A percentile compares a stretch with the other conserved stretches of the same genome.
These are phyloP conservation scores for Kingdonia uniflora DNA, from an alignment of 164 flowering plant genomes.

Conservation along the genomic window DNA sequence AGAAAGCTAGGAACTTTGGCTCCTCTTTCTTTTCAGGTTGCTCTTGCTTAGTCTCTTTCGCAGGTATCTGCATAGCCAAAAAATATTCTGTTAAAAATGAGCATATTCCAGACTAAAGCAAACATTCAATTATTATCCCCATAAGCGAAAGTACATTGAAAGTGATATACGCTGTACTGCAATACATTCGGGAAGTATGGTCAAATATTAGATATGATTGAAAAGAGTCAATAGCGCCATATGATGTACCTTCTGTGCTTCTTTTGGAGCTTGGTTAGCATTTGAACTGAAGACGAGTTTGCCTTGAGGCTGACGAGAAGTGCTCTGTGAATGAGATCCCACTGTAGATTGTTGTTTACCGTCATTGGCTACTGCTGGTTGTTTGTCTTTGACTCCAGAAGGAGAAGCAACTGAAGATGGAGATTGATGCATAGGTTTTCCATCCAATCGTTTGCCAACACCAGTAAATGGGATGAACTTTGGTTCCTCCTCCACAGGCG, in stretches of 20 bases:
- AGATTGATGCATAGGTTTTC: conserved; percentile 44
- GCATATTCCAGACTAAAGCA: too few relatives aligned
- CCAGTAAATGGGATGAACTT: conserved; percentile 78
- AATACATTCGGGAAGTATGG: too few relatives aligned
- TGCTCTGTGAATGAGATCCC: conserved; percentile 35
- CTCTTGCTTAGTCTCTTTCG: conserved; percentile 4
- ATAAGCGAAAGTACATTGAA: too few relatives aligned
- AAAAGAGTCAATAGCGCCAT: neutral
- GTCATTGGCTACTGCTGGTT: conserved; percentile 24
- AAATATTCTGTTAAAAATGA: neutral
- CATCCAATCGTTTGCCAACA: conserved; percentile 78
- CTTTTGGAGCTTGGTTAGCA: conserved; percentile 36
- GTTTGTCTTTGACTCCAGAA: conserved; percentile 36
- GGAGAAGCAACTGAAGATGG: conserved; percentile 39
- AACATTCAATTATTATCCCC: too few relatives aligned
- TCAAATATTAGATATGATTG: neutral
- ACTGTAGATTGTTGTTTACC: conserved; percentile 27
- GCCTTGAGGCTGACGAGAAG: conserved; percentile 63
- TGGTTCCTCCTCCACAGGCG: conserved; percentile 50
- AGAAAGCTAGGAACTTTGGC: conserved; percentile 4
- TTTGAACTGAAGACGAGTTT: conserved; percentile 92
- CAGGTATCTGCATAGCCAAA: neutral
- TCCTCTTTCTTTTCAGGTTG: conserved; percentile 1
- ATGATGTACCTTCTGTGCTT: conserved; percentile 30
- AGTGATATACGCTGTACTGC: too few relatives aligned